Conservation (phyloP, 192 early-diverging fungal genomes). For the Coemansia sp. region DNA sequence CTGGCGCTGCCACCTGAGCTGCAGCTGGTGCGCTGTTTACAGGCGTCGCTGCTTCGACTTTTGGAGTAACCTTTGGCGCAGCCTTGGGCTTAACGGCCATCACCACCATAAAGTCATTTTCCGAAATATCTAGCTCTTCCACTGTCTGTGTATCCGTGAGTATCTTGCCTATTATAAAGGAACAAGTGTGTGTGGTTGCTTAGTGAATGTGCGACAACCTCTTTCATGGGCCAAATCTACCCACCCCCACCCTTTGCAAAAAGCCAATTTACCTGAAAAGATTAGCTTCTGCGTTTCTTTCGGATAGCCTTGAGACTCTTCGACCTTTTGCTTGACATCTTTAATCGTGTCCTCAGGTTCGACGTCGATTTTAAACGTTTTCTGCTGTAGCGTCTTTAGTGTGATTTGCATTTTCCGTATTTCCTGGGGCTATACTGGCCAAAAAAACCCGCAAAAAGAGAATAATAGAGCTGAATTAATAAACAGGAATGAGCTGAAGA, state of each 20-base stretch:
- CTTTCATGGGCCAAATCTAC: too few relatives aligned
- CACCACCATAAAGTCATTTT: constrained; percentile 94
- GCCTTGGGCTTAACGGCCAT: constrained; percentile 83
- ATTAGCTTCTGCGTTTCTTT: constrained; percentile 84
- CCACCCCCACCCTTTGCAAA: background rate
- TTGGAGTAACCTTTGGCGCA: constrained; percentile 27
- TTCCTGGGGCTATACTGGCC: background rate
- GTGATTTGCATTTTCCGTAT: constrained; percentile 67
- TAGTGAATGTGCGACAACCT: background rate
- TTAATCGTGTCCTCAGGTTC: constrained; percentile 69
- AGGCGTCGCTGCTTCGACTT: constrained; percentile 36
- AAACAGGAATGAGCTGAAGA: background rate
- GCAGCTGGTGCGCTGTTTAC: constrained; percentile 39
- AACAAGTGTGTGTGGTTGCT: constrained; percentile 35
- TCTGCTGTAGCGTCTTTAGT: constrained; percentile 90
- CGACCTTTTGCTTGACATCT: constrained; percentile 78
- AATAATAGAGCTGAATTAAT: background rate
- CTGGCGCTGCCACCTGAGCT: constrained; percentile 41
- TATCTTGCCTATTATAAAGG: constrained; percentile 68
- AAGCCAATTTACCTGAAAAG: constrained; percentile 54
- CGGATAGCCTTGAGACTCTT: constrained; percentile 67
- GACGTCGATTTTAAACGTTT: constrained; percentile 78
- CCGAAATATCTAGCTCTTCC: constrained; percentile 72
- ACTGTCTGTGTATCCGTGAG: constrained; percentile 77
- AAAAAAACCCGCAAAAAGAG: background rate